Evolutionary conservation across 495 filamentous ascomycete genomes (phyloP).

Genomic region (Penicillium flavigenum): DNA sequence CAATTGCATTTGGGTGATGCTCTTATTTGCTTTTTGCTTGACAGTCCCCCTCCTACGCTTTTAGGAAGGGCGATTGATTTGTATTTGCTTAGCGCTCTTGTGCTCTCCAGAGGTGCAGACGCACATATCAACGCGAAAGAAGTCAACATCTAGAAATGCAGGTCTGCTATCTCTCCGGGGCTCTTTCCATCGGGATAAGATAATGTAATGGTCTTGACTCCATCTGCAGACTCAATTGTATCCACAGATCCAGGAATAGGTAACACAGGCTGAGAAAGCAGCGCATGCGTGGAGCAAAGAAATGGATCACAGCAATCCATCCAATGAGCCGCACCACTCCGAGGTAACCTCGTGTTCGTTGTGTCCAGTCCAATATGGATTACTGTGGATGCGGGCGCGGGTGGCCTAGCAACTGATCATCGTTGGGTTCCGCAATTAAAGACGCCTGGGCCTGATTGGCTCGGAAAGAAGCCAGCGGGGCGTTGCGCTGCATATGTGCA

Average conservation of each 20-base stretch:
- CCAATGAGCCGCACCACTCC: background rate
- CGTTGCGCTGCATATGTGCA: conserved; percentile 5
- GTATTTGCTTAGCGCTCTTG: background rate
- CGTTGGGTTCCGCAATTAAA: background rate
- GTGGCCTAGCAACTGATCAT: conserved; percentile 5
- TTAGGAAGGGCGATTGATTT: background rate
- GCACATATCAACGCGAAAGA: background rate
- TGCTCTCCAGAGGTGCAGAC: background rate
- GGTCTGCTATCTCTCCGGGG: too few species aligned
- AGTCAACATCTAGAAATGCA: background rate
- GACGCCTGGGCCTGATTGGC: background rate
- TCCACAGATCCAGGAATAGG: background rate
- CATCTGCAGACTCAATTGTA: background rate
- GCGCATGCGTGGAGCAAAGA: background rate
- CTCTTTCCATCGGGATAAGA: background rate
- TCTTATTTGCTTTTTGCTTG: conserved; percentile 1
- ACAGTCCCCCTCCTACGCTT: background rate
- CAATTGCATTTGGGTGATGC: background rate
- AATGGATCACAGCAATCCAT: too few species aligned
- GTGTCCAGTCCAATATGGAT: background rate
- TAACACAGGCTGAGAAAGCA: conserved; percentile 2
- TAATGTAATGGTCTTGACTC: background rate
- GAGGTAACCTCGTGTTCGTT: background rate
- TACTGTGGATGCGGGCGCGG: background rate
- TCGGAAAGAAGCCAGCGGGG: background rate